Conservation (phyloP, 2,329 filamentous ascomycete species). For the Massarina eburnea region DNA sequence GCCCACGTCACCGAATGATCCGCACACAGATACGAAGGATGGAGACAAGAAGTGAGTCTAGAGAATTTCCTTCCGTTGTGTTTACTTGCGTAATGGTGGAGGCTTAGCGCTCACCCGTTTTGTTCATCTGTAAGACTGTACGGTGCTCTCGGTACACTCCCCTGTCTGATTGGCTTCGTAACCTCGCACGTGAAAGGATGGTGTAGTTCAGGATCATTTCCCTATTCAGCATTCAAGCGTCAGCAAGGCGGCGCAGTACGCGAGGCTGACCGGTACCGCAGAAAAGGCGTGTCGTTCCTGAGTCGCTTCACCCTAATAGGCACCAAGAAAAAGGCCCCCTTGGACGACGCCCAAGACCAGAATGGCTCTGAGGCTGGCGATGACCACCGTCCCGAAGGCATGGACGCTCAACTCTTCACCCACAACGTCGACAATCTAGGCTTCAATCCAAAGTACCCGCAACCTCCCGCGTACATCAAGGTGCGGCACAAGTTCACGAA, state of each 20-base stretch:
- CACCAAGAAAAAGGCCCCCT: conserved; percentile 69
- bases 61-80: neutral
- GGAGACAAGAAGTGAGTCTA: conserved; percentile 42
- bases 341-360: conserved; percentile 50
- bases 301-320: conserved; percentile 81
- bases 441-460: conserved; percentile 84
- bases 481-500: conserved; percentile 81
- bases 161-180: no score
- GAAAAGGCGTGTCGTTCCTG: conserved; percentile 87
- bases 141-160: no score
- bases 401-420: conserved; percentile 80
- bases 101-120: neutral
- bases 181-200: no score
- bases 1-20: conserved; percentile 51
- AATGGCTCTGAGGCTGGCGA: conserved; percentile 72
- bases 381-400: conserved; percentile 69
- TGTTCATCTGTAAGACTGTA: neutral
- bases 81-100: neutral
- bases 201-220: no score
- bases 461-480: conserved; percentile 88
- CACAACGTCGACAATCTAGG: conserved; percentile 70
- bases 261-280: conserved; percentile 42
- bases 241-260: conserved; percentile 14
- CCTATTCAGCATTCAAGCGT: conserved; percentile 34
- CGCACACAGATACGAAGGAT: conserved; percentile 45